Conservation (phyloP, 805 yeast genomes). For the Cyberlindnera veronae region DNA sequence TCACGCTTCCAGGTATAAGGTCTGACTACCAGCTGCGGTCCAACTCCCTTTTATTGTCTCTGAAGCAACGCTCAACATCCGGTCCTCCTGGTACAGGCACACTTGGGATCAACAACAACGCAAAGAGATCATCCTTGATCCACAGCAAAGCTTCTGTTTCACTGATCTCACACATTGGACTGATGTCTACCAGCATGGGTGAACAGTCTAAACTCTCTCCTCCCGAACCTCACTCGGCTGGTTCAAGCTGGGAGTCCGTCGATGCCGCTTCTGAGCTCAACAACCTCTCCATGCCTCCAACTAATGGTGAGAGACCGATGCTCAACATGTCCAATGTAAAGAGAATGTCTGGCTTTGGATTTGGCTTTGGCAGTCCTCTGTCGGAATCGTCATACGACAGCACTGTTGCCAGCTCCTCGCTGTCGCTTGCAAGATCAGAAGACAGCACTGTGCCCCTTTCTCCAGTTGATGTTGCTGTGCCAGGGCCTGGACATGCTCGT, state of each 20-base stretch:
- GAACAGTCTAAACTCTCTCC: background rate
- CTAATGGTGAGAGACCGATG: too few relatives aligned
- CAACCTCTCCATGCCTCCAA: too few relatives aligned
- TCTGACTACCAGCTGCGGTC: constrained; percentile 8
- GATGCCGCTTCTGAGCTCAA: background rate
- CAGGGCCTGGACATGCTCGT: constrained; percentile 1
- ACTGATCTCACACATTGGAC: constrained; percentile 1
- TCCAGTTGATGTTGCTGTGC: background rate
- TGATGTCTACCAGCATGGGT: background rate
- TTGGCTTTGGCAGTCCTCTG: background rate
- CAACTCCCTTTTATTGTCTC: constrained; percentile 3
- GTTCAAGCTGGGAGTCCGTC: constrained; percentile 5
- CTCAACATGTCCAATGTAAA: too few relatives aligned
- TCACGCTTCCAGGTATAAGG: background rate
- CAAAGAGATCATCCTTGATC: constrained; percentile 7
- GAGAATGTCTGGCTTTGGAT: too few relatives aligned
- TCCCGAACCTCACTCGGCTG: background rate
- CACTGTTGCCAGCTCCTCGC: background rate
- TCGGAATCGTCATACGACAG: constrained; percentile 1
- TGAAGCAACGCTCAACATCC: constrained; percentile 5
- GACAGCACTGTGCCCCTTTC: too few relatives aligned
- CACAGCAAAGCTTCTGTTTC: constrained; percentile 14
- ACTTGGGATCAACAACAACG: background rate
- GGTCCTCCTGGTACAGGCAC: too few relatives aligned
- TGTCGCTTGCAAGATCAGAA: too few relatives aligned